phyloP scores from a whole-genome alignment of 2,329 filamentous ascomycete species.

The Fusarium clavum region DNA sequence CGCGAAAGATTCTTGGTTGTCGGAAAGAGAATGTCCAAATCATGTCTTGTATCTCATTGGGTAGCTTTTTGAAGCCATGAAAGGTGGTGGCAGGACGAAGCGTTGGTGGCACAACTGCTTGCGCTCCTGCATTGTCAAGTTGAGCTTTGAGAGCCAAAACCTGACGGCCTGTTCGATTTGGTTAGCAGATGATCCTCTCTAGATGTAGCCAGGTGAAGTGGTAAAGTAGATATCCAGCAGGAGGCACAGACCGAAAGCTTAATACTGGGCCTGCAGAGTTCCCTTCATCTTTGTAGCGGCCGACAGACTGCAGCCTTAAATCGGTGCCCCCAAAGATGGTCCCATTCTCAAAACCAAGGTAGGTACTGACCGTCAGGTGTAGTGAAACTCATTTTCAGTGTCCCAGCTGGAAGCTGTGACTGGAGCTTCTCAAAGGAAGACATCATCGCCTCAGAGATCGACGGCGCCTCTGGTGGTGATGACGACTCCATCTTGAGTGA shows the following conservation, averaged over 20 bases:
- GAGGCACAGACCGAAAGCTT: background rate
- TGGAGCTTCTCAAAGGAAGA: background rate
- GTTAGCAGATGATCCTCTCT: background rate
- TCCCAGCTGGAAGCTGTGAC: background rate
- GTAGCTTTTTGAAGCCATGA: background rate
- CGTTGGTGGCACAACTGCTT: background rate
- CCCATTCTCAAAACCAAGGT: background rate
- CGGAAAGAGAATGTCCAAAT: background rate
- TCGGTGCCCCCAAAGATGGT: background rate
- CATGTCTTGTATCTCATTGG: background rate
- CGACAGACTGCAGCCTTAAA: background rate
- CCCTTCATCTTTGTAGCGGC: background rate
- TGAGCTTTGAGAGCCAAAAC: background rate
- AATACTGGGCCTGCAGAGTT: background rate
- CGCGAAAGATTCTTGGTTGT: slow-evolving; percentile 2
- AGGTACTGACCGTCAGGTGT: background rate
- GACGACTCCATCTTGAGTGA: background rate
- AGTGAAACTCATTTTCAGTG: background rate
- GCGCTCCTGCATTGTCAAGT: background rate
- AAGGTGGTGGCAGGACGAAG: background rate
- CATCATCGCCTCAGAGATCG: background rate
- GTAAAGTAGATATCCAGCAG: background rate
- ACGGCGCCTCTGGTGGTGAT: background rate
- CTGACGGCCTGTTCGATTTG: background rate
- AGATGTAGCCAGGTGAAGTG: background rate